Conservation (phyloP, 2,329 filamentous ascomycete genomes). For the Aschersonia sp. region DNA sequence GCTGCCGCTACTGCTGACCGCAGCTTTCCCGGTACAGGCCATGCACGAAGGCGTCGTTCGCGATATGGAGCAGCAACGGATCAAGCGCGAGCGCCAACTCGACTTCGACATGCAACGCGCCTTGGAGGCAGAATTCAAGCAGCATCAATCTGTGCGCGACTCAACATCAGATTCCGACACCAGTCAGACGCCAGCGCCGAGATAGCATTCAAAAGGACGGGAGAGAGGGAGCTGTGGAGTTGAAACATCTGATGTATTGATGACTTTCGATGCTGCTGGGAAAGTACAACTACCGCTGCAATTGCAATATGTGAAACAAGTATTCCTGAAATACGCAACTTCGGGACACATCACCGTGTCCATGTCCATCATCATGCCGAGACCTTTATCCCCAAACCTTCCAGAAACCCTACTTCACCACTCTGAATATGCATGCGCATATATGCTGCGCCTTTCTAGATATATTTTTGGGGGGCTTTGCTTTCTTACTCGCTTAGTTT, state of each 20-base stretch:
- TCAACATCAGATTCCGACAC: slow-evolving; percentile 13
- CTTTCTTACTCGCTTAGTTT: too few species aligned
- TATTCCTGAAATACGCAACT: too few species aligned
- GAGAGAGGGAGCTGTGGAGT: too few species aligned
- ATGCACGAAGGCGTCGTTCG: slow-evolving; percentile 94
- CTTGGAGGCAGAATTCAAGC: slow-evolving; percentile 80
- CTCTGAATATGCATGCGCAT: not conserved
- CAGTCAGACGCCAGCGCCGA: slow-evolving; percentile 5
- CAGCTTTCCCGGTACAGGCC: slow-evolving; percentile 35
- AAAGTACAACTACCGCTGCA: not conserved
- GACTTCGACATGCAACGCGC: slow-evolving; percentile 87
- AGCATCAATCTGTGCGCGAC: slow-evolving; percentile 61
- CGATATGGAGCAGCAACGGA: slow-evolving; percentile 82
- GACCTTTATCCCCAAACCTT: slow-evolving; percentile 1
- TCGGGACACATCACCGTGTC: too few species aligned
- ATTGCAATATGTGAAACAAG: not conserved
- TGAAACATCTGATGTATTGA: too few species aligned
- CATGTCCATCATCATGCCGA: slow-evolving; percentile 1
- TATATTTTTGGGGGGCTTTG: too few species aligned
- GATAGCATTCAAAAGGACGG: slow-evolving; percentile 7
- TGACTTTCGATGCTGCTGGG: not conserved
- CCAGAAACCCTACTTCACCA: not conserved
- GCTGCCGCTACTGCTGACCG: not conserved
- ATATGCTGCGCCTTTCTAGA: too few species aligned
- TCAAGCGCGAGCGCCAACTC: slow-evolving; percentile 80